Evolutionary conservation across 163 green algal genomes (phyloP).

Genomic region (Volvox carteri): DNA sequence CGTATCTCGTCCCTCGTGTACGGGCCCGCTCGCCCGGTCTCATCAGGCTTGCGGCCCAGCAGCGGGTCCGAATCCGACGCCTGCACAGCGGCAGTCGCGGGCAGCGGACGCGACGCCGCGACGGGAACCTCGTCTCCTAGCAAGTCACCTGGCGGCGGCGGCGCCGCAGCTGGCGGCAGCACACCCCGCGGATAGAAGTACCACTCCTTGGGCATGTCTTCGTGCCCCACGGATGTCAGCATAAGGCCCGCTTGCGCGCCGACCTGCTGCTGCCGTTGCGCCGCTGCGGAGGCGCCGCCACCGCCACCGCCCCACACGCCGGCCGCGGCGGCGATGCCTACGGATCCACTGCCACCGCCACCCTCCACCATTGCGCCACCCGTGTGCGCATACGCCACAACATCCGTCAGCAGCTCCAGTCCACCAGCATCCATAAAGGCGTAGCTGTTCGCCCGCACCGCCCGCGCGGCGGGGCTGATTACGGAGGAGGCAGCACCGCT

Average conservation of each 20-base stretch:
- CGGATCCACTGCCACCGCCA: background rate
- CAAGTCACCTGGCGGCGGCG: background rate
- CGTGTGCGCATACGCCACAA: slow-evolving; percentile 73
- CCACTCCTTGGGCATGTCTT: slow-evolving; percentile 70
- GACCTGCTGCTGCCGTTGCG: background rate
- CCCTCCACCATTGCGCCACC: slow-evolving; percentile 43
- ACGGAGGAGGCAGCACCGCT: background rate
- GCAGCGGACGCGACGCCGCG: background rate
- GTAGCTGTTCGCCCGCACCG: slow-evolving; percentile 76
- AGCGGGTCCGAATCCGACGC: background rate
- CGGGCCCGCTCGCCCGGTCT: slow-evolving; percentile 74
- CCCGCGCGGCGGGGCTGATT: slow-evolving; percentile 49
- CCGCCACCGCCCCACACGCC: slow-evolving; percentile 10
- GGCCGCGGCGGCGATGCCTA: background rate
- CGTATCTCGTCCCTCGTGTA: slow-evolving; percentile 83
- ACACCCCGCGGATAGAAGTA: slow-evolving; percentile 65
- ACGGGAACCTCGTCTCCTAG: slow-evolving; percentile 16
- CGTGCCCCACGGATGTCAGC: slow-evolving; percentile 41
- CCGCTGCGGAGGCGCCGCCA: background rate
- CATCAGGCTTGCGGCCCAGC: slow-evolving; percentile 39
- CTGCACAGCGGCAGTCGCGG: background rate
- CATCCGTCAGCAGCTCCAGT: slow-evolving; percentile 85
- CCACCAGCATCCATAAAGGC: slow-evolving; percentile 81
- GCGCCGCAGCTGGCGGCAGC: background rate
- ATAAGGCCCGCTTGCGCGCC: slow-evolving; percentile 11